These are phyloP conservation scores for Prototheca wickerhamii DNA, from an alignment of 163 green algal genomes.

Conservation along the genomic window DNA sequence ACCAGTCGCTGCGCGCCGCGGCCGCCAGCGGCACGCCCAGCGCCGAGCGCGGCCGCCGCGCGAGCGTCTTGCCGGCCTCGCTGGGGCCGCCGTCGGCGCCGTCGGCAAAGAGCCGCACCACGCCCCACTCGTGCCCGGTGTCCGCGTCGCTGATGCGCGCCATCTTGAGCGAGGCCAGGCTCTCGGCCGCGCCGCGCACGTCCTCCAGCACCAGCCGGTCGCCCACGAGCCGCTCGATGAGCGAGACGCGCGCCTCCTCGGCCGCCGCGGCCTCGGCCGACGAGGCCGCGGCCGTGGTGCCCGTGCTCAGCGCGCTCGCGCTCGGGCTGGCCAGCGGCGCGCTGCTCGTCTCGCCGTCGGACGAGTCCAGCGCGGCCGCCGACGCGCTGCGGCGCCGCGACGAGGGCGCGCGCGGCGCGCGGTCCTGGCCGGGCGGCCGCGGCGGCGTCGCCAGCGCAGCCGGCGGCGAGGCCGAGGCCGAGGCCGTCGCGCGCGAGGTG, in stretches of 20 bases:
- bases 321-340: too few species aligned
- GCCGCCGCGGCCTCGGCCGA: not conserved
- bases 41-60: not conserved
- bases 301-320: too few species aligned
- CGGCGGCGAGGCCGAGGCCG: not conserved
- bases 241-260: not conserved
- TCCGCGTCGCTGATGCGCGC: conserved; percentile 21
- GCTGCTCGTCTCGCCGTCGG: too few species aligned
- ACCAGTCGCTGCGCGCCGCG: not conserved
- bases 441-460: not conserved
- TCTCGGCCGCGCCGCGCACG: conserved; percentile 23
- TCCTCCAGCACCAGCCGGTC: not conserved
- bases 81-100: not conserved
- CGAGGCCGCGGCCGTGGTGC: too few species aligned
- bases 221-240: not conserved
- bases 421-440: not conserved
- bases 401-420: not conserved
- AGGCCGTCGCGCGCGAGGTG: not conserved
- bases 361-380: not conserved
- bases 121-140: conserved; percentile 20
- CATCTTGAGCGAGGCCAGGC: conserved; percentile 27
- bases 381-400: not conserved
- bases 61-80: too few species aligned
- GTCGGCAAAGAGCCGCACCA: conserved; percentile 33
- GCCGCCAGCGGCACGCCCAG: not conserved